Evolutionary conservation across 2,329 filamentous ascomycete species (phyloP), one percentile per base, ranked within the genome.

Genomic region (Ceratocystis cubensis): DNA sequence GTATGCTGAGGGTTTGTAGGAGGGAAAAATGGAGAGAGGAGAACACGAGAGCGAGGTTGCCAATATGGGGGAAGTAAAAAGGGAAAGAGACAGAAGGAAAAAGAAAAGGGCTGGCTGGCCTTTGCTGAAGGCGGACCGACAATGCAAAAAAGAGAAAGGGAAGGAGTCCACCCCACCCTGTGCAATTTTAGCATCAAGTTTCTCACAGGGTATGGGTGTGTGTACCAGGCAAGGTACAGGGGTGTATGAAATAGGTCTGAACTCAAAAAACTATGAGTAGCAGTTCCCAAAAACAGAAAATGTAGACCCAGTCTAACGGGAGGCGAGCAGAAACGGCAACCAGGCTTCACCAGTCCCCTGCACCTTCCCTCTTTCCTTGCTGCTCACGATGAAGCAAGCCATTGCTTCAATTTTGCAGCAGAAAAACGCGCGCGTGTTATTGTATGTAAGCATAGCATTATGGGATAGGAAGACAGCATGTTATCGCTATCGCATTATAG

Each of bases 41-140:
- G 22, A 46, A 28, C 48, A 61, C 41, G 69, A 50, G 70, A 72
- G 72, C 69, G 68, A 66, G 65, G 69, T 50, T 66, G 48, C 44
- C 66, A 67, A 69, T 69, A 69, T 44, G 61, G 25, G 48, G 46
- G 48, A 59, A 59, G 57, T 61, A 65, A 66, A 64, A 64, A 68
- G 46, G 46, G 64, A 61, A 61, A 41, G 37, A 41, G 37, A 41
- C 37, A 41, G 37, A 41, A 41, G 37, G 37, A 41, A 66, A 63
- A 17, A 28, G 45, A 57, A 65, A 57, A 65, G 53, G 64, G 64
- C 64, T 59, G 64, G 56, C 46, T 61, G 56, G 50, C 56, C 63
- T 46, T 57, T 44, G 63, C 30, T 22, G n/a, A 28, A 22, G 41
- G 33, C 44, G 22, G 53, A 25, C 57, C 44, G 45, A 57, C 65